Evolutionary conservation across 208 protist genomes (phyloP).

Genomic region (Polymyxa betae): DNA sequence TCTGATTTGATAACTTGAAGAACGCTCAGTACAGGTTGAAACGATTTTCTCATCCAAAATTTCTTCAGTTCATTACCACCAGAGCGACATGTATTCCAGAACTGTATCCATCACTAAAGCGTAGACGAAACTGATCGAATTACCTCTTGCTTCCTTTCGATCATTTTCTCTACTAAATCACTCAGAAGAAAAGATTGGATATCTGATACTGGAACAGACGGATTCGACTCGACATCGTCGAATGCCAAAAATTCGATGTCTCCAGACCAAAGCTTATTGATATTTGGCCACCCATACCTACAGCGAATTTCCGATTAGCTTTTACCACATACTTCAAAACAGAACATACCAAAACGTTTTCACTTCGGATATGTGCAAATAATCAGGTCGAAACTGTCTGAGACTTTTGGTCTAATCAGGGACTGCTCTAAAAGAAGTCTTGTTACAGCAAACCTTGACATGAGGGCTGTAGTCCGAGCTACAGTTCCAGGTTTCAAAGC

Average conservation of each 20-base stretch:
- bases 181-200: not conserved
- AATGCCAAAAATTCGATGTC: slow-evolving; percentile 22
- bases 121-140: not conserved
- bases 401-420: not conserved
- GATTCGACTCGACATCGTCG: not conserved
- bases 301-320: not conserved
- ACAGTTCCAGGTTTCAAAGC: slow-evolving; percentile 6
- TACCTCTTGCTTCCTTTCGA: slow-evolving; percentile 14
- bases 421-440: not conserved
- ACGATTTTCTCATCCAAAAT: slow-evolving; percentile 27
- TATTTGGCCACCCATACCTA: slow-evolving; percentile 42
- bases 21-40: slow-evolving; percentile 38
- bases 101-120: slow-evolving; percentile 8
- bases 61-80: not conserved
- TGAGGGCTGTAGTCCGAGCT: slow-evolving; percentile 9
- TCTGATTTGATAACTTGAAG: slow-evolving; percentile 15
- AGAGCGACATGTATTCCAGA: not conserved
- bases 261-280: not conserved
- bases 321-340: not conserved
- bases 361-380: slow-evolving; percentile 34
- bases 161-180: slow-evolving; percentile 45
- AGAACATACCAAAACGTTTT: slow-evolving; percentile 52
- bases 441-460: slow-evolving; percentile 25
- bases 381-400: slow-evolving; percentile 40
- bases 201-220: not conserved